phyloP scores from a whole-genome alignment of 441 rosid species.

The Mallotus japonicus region DNA sequence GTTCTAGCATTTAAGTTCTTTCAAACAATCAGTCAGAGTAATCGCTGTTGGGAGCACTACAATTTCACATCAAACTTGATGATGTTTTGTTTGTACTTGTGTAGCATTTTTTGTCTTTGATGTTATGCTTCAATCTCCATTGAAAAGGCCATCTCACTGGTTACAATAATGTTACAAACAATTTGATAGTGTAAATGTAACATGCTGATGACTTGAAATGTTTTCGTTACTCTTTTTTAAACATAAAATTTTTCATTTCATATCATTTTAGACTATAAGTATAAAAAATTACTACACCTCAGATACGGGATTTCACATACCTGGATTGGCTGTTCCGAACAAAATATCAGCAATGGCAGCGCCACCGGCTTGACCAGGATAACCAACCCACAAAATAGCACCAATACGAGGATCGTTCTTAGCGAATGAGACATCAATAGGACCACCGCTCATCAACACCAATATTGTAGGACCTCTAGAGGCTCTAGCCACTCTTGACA shows the following conservation, averaged over 20 bases:
- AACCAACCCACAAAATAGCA: conserved; percentile 93
- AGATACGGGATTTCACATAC: conserved; percentile 16
- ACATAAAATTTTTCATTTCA: neutral
- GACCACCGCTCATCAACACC: conserved; percentile 89
- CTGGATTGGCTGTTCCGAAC: conserved; percentile 70
- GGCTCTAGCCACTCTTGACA: conserved; percentile 55
- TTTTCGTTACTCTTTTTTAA: neutral
- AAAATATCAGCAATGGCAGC: conserved; percentile 83
- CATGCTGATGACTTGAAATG: too few relatives aligned
- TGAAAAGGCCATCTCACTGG: too few relatives aligned
- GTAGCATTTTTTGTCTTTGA: too few relatives aligned
- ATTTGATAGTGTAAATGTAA: too few relatives aligned
- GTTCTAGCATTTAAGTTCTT: neutral
- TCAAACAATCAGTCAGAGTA: neutral
- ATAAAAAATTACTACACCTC: too few relatives aligned
- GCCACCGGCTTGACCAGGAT: conserved; percentile 96
- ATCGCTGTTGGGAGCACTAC: neutral
- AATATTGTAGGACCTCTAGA: conserved; percentile 64
- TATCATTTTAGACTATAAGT: neutral
- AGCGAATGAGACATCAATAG: conserved; percentile 73
- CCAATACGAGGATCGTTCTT: conserved; percentile 50
- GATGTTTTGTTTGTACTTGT: neutral
- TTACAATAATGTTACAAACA: too few relatives aligned
- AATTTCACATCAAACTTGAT: neutral
- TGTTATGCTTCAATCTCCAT: neutral